These are phyloP conservation scores for Lasiosphaeria miniovina DNA, from an alignment of 495 filamentous ascomycete species.

Conservation along the genomic window DNA sequence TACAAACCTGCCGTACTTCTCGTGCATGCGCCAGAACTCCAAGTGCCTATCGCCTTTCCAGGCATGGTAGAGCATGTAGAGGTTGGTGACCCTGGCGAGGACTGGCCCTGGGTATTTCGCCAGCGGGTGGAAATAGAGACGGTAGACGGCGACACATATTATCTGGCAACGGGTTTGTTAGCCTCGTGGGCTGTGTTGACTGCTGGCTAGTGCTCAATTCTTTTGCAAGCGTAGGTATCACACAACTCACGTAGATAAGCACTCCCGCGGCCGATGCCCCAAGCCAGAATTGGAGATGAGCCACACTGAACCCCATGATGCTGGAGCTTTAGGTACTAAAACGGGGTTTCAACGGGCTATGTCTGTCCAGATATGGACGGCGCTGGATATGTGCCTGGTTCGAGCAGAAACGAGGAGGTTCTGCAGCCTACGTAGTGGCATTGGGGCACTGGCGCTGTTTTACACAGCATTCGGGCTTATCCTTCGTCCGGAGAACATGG, in stretches of 20 bases:
- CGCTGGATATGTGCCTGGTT: too few relatives aligned
- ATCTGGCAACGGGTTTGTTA: slow-evolving; percentile 7
- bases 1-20: slow-evolving; percentile 57
- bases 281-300: slow-evolving; percentile 33
- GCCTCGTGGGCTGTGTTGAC: neutral
- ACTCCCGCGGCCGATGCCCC: slow-evolving; percentile 17
- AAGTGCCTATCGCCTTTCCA: slow-evolving; percentile 60
- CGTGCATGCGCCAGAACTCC: slow-evolving; percentile 54
- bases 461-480: too few relatives aligned
- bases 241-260: slow-evolving; percentile 24
- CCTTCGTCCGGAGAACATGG: too few relatives aligned
- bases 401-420: too few relatives aligned
- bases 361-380: too few relatives aligned
- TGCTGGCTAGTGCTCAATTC: too few relatives aligned
- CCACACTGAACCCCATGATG: slow-evolving; percentile 25
- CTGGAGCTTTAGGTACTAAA: neutral
- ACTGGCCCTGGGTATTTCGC: slow-evolving; percentile 65
- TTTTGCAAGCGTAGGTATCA: too few relatives aligned
- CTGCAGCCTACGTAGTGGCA: too few relatives aligned
- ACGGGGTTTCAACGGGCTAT: too few relatives aligned
- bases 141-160: slow-evolving; percentile 44
- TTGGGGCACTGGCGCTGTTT: too few relatives aligned
- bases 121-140: slow-evolving; percentile 60
- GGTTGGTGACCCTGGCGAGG: slow-evolving; percentile 54
- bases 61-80: slow-evolving; percentile 55